Evolutionary conservation across 768 basidiomycete species (phyloP), one percentile per base, ranked within the genome.

Genomic region (Mycena leptocephala): DNA sequence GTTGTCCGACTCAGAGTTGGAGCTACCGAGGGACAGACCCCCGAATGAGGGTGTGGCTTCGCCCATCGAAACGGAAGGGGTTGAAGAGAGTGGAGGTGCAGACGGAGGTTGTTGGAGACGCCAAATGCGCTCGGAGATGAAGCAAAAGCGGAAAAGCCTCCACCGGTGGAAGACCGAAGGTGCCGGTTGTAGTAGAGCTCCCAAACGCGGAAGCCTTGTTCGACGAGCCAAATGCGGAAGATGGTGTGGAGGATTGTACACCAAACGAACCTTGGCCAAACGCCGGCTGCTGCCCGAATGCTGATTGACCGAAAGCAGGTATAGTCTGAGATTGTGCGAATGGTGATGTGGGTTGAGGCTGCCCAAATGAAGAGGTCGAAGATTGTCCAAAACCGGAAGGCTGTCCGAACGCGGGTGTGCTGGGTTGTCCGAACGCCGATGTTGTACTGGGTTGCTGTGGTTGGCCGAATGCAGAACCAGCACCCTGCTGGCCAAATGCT

Each of bases 231-330:
- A 85, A 86, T 9, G 82, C 70, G n/a, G 85, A 72, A 71, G 86
- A 84, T 46, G 43, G 43, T 55, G 85, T 85, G 66, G 89, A 87
- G 7, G 82, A 74, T n/a, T 85, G 53, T 46, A 81, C 81, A 9
- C 84, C 85, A 75, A 86, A 82, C 11, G 80, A 78, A 33, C 76
- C 68, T 70, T 86, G 83, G 20, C 83, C 81, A 64, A 88, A 88
- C 14, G 79, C 74, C 5, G 88, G 74, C 73, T 84, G 85, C 9
- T 85, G 86, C 3, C 83, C 85, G 63, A 87, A 87, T 16, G 85
- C 82, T 30, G 86, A 79, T 28, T 80, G 84, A 26, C 88, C 84
- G 75, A 88, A 88, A 11, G 81, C 81, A 68, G 87, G 39, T 24
- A 48, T 79, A n/a, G 64, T 30, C 24, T 41, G 76, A 76, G 37